phyloP scores from a whole-genome alignment of 495 filamentous ascomycete genomes.

The Geopyxis carbonaria region DNA sequence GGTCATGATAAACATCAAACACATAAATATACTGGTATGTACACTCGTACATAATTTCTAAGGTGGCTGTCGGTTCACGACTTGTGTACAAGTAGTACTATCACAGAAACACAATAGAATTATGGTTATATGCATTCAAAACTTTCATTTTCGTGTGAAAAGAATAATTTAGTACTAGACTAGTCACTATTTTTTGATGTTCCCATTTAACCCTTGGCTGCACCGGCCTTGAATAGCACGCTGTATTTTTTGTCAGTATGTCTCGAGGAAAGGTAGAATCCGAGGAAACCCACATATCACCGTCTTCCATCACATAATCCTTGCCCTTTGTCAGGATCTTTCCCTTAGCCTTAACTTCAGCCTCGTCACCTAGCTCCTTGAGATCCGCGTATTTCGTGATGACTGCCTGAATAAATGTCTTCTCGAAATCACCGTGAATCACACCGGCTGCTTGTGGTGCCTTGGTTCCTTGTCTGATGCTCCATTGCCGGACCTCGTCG shows the following conservation, averaged over 20 bases:
- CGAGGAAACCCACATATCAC: conserved; percentile 34
- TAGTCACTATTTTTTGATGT: too few relatives aligned
- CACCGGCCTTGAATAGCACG: conserved; percentile 85
- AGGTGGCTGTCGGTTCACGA: too few relatives aligned
- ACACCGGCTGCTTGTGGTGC: conserved; percentile 94
- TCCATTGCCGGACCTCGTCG: conserved; percentile 98
- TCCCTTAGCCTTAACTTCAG: conserved; percentile 72
- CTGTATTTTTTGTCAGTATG: conserved; percentile 30
- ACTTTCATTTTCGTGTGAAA: too few relatives aligned
- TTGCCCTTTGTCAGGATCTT: conserved; percentile 99
- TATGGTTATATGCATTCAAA: too few relatives aligned
- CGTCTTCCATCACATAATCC: conserved; percentile 75
- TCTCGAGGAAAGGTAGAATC: conserved; percentile 10
- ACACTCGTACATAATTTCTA: too few relatives aligned
- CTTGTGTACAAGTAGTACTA: too few relatives aligned
- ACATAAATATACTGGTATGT: too few relatives aligned
- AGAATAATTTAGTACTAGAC: too few relatives aligned
- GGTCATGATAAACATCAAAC: too few relatives aligned
- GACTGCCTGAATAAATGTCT: conserved; percentile 96
- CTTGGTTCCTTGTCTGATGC: conserved; percentile 88
- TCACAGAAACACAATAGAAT: too few relatives aligned
- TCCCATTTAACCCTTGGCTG: conserved; percentile 67
- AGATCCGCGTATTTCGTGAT: conserved; percentile 71
- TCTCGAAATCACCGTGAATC: conserved; percentile 97
- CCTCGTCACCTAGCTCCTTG: conserved; percentile 76